phyloP scores from a whole-genome alignment of 768 basidiomycete species.

The Lentinus tigrinus region DNA sequence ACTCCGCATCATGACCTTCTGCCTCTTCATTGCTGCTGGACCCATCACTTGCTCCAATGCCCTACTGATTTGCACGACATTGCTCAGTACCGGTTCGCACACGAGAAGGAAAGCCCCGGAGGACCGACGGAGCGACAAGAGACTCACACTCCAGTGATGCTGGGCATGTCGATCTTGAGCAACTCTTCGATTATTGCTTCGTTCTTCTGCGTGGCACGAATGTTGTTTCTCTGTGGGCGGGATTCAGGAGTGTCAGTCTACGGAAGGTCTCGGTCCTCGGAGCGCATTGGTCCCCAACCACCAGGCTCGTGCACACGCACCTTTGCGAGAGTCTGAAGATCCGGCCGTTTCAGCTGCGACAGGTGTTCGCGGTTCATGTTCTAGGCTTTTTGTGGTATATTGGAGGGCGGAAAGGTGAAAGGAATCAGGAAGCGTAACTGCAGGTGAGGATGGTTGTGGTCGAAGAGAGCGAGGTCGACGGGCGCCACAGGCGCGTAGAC shows the following conservation, averaged over 20 bases:
- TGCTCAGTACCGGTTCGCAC: not conserved
- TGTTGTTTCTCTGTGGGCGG: not conserved
- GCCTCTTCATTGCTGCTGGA: too few relatives aligned
- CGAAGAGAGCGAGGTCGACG: not conserved
- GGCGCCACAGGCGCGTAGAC: too few relatives aligned
- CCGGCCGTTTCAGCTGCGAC: not conserved
- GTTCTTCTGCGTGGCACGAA: not conserved
- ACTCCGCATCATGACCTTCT: too few relatives aligned
- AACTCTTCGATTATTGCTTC: not conserved
- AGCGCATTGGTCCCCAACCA: not conserved
- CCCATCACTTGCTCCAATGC: too few relatives aligned
- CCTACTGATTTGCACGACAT: not conserved
- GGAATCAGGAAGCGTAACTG: not conserved
- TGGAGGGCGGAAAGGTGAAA: not conserved
- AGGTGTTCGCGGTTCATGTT: not conserved
- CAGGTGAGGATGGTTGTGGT: not conserved
- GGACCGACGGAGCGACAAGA: not conserved
- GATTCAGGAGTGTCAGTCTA: not conserved
- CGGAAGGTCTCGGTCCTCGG: not conserved
- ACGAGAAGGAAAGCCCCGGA: not conserved
- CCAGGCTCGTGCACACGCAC: not conserved
- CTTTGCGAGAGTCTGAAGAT: not conserved
- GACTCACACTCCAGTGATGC: not conserved
- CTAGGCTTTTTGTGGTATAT: not conserved
- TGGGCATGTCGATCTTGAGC: not conserved